A percentile compares a stretch with the other conserved stretches of the same genome.
Evolutionary conservation across 352 stramenopile genomes (phyloP).

Genomic region (Phytopythium kandeliae): DNA sequence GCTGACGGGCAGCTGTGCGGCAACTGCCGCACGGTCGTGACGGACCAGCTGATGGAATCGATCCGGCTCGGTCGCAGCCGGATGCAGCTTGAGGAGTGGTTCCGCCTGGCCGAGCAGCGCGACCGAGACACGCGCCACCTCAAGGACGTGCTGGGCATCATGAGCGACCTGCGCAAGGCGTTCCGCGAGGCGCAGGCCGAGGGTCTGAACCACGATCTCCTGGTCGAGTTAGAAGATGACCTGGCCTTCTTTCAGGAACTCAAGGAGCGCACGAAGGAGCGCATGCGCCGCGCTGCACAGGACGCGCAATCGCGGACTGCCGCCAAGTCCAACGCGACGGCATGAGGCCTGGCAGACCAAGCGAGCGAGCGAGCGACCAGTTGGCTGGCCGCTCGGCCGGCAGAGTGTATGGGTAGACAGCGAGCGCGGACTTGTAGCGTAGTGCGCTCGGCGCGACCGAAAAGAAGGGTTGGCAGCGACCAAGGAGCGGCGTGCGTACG

Average conservation of each 20-base stretch:
- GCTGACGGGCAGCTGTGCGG: conserved; percentile 50
- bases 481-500: too few species aligned
- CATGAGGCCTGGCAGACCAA: conserved; percentile 10
- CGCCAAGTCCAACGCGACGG: conserved; percentile 22
- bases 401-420: too few species aligned
- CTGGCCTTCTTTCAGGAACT: conserved; percentile 64
- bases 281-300: conserved; percentile 57
- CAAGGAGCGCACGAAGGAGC: conserved; percentile 65
- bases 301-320: conserved; percentile 23
- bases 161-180: conserved; percentile 40
- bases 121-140: conserved; percentile 63
- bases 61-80: conserved; percentile 63
- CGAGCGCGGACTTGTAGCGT: too few species aligned
- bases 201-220: conserved; percentile 45
- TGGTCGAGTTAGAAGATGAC: conserved; percentile 62
- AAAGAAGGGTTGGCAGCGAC: too few species aligned
- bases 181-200: conserved; percentile 46
- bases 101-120: conserved; percentile 44
- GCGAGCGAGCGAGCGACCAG: too few species aligned
- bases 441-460: too few species aligned
- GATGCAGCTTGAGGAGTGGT: conserved; percentile 57
- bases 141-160: conserved; percentile 47
- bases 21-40: conserved; percentile 57
- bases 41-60: conserved; percentile 72
- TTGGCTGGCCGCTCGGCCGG: too few species aligned